Evolutionary conservation across 73 alveolate genomes (phyloP), one percentile per base, ranked within the genome.

Genomic region (Tetrahymena thermophila): DNA sequence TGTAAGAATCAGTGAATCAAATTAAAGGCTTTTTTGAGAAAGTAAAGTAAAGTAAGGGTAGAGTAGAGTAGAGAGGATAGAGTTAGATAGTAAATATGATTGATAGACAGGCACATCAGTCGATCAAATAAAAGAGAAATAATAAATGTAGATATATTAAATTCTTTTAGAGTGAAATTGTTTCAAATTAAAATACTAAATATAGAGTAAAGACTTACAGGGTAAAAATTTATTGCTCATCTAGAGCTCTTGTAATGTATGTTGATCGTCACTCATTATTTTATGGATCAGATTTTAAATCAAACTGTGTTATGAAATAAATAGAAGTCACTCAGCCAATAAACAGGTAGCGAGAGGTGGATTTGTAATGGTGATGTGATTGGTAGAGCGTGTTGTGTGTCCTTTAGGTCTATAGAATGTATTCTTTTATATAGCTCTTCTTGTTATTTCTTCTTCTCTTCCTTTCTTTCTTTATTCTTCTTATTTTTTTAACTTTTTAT

Each of bases 1-100:
- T 71, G 89, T 71, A 71, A 71, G 89, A 71, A 71, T 71, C 89
- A 71, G 89, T 71, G 89, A 71, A 71, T 71, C 89, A 71, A 71
- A 31, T 71, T 28, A 71, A 71, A 71, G 89, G 42, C 35, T 25
- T 23, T 57, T 19, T 25, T 7, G 89, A 23, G 35, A 28, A 31
- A 57, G 85, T 1, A 31, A 57, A n/a, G 89, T 11, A 13, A 14
- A 23, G 85, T 14, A 56, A 56, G 34, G 10, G 85, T 56, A n/a
- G 17, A 71, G 35, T 71, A 71, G 31, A 71, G 89, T 11, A 28
- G 89, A 19, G 9, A 4, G 89, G 31, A 19, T 40, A 40, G 9
- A 40, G 15, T 40, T 7, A 40, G 44, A 40, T 40, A 40, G 44
- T 15, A 40, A 40, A 40, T 40, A 15, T 40, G 44, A 40, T 15